Conservation (phyloP, 371 early-diverging fungal genomes). For the Rhizopus delemar region DNA sequence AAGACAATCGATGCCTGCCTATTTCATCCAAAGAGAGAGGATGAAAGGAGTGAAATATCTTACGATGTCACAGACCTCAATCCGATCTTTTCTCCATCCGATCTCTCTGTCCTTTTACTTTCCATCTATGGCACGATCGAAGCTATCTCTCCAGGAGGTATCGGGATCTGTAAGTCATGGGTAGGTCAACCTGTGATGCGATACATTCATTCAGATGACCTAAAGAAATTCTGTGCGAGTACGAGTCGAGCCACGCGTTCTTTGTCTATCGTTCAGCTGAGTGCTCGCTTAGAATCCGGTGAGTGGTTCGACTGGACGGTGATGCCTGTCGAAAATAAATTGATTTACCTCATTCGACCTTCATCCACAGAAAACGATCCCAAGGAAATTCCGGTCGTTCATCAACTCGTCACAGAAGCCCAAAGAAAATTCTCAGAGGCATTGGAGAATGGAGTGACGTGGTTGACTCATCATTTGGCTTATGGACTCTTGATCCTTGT, state of each 20-base stretch:
- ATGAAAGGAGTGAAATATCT: slow-evolving; percentile 12
- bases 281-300: not conserved
- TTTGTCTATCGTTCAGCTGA: not conserved
- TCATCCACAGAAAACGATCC: not conserved
- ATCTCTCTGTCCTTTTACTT: slow-evolving; percentile 9
- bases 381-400: not conserved
- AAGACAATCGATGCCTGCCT: slow-evolving; percentile 7
- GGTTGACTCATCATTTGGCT: slow-evolving; percentile 15
- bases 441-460: slow-evolving; percentile 21
- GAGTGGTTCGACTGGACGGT: slow-evolving; percentile 16
- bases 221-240: slow-evolving; percentile 21
- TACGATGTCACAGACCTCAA: slow-evolving; percentile 25
- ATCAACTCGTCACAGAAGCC: slow-evolving; percentile 5
- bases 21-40: slow-evolving; percentile 8
- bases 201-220: slow-evolving; percentile 28
- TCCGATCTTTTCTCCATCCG: slow-evolving; percentile 3
- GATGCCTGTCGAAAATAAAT: slow-evolving; percentile 15
- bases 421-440: slow-evolving; percentile 23
- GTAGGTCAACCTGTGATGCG: slow-evolving; percentile 33
- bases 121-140: slow-evolving; percentile 34
- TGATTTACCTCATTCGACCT: slow-evolving; percentile 22
- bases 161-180: not conserved
- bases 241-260: slow-evolving; percentile 12
- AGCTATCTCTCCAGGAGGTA: slow-evolving; percentile 9
- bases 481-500: slow-evolving; percentile 9